Base-by-base conservation (phyloP, 208 protist species). In the Vickermania ingenoplastis region DNA sequence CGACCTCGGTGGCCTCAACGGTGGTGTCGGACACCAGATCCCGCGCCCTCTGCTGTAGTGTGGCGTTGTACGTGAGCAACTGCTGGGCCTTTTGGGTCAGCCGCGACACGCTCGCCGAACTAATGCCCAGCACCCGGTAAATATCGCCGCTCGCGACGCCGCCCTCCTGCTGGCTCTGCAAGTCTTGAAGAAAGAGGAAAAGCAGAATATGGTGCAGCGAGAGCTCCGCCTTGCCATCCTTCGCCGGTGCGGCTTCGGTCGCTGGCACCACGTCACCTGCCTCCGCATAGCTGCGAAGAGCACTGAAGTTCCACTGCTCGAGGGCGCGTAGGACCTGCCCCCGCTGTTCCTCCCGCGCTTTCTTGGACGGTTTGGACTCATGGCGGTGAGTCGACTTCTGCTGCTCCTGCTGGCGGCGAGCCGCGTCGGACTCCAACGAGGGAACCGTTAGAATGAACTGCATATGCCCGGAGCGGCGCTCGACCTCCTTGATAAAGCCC, bases 401-500 rank as follows among this genome's bases (percentile, higher is more conserved):
- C 17, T 45, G 36, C 17, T 45, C 36, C 36, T 45, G 36, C 11
- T 45, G 36, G 11, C 7, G 36, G 11, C 17, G 36, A 7, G 17
- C 36, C 36, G 36, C 36, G 17, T 45, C 36, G 11, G 36, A 45
- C 36, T 45, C 36, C 36, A 45, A 17, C 11, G 36, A 45, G 36
- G 11, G 17, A 7, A 45, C 36, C 11, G 36, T 45, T n/a, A 45
- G 11, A 17, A 45, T 45, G 36, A 45, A 45, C 36, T 45, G 36
- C 36, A 45, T 7, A 45, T 45, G 36, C 17, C 36, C 36, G 36
- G 36, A 7, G 36, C 36, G 36, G 11, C 36, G 36, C 36, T 45
- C 59, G 3, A 80, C 3, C 29, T 77, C 65, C 51, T 69, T 48
- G 21, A 86, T 30, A 48, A 73, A 58, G 13, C 50, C 21, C 22